These are phyloP conservation scores for Trichoderma aggressivum DNA, from an alignment of 2,329 filamentous ascomycete genomes.

Conservation along the genomic window DNA sequence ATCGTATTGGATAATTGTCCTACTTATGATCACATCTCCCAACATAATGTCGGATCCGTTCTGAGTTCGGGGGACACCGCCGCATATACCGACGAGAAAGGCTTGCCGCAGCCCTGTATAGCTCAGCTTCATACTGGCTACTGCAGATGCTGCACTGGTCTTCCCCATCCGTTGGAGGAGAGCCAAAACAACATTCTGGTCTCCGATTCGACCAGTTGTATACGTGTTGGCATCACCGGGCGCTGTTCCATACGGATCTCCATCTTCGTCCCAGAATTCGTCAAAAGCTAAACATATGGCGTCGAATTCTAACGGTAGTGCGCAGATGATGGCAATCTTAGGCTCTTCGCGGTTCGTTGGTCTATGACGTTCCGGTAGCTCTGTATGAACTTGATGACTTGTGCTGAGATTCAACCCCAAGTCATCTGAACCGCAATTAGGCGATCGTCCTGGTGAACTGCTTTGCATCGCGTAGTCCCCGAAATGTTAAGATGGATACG, in stretches of 20 bases:
- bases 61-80: neutral
- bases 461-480: neutral
- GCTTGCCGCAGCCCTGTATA: neutral
- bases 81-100: neutral
- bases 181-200: neutral
- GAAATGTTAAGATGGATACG: neutral
- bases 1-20: neutral
- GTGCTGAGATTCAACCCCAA: neutral
- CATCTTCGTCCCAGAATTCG: neutral
- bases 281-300: neutral
- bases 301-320: neutral
- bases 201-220: neutral
- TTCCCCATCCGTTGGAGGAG: neutral
- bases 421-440: neutral
- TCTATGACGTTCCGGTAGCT: neutral
- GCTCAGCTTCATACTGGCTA: neutral
- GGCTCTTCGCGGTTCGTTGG: neutral
- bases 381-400: neutral
- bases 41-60: neutral
- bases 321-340: neutral
- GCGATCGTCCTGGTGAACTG: neutral
- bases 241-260: neutral
- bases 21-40: neutral
- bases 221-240: neutral
- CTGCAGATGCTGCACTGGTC: neutral